These are phyloP conservation scores for Vigna angularis DNA, from an alignment of 306 rosid species.

Conservation along the genomic window DNA sequence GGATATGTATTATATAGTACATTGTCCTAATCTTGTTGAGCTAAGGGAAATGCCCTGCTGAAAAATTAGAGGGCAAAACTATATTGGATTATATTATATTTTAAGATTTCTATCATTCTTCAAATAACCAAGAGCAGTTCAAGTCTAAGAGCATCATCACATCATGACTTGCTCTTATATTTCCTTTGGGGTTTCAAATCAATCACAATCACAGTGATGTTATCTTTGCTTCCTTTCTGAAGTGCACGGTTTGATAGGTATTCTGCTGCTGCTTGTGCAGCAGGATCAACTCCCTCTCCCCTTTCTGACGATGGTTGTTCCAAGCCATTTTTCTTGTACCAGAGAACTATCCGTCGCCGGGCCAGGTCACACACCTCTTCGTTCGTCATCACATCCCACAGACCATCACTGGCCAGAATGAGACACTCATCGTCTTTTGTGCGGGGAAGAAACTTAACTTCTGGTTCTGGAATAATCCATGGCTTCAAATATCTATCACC, in stretches of 20 bases:
- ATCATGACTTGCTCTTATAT: slow-evolving; percentile 75
- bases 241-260: slow-evolving; percentile 76
- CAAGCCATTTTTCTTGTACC: slow-evolving; percentile 85
- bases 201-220: slow-evolving; percentile 82
- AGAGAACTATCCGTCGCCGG: slow-evolving; percentile 71
- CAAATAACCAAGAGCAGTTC: slow-evolving; percentile 23
- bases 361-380: slow-evolving; percentile 91
- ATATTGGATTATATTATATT: slow-evolving; percentile 44
- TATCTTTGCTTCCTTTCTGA: slow-evolving; percentile 62
- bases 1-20: slow-evolving; percentile 56
- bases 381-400: slow-evolving; percentile 91
- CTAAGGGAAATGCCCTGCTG: slow-evolving; percentile 56
- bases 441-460: slow-evolving; percentile 81
- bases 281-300: slow-evolving; percentile 76
- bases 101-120: slow-evolving; percentile 48
- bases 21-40: slow-evolving; percentile 48
- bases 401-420: slow-evolving; percentile 57
- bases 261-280: slow-evolving; percentile 97
- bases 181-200: slow-evolving; percentile 91
- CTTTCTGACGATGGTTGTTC: slow-evolving; percentile 58
- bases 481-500: slow-evolving; percentile 63
- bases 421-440: slow-evolving; percentile 86
- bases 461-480: slow-evolving; percentile 95
- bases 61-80: slow-evolving; percentile 75
- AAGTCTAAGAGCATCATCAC: slow-evolving; percentile 16